Percentiles rank a stretch among this genome's conserved stretches.
Conservation (phyloP, 179 eudicot species). For the Silene noctiflora region DNA sequence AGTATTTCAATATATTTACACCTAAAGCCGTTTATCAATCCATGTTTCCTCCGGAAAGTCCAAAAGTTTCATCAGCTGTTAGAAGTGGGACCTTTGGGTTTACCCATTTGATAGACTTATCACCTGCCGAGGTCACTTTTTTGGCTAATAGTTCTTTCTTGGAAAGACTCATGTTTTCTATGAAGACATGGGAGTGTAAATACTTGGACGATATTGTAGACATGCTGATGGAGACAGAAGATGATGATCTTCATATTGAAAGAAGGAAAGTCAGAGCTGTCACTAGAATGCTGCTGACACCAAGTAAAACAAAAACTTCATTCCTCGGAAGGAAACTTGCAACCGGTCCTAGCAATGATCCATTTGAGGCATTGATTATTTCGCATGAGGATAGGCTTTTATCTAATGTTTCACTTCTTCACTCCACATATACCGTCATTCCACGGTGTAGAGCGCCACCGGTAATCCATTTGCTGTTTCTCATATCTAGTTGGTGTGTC, state of each 20-base stretch:
- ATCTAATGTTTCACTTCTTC: slow-evolving; percentile 60
- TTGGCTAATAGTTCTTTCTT: slow-evolving; percentile 62
- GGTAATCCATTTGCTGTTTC: slow-evolving; percentile 42
- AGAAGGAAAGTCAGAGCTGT: slow-evolving; percentile 81
- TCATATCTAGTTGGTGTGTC: neutral
- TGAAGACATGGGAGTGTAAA: slow-evolving; percentile 47
- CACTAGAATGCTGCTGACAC: slow-evolving; percentile 76
- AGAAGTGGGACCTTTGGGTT: slow-evolving; percentile 73
- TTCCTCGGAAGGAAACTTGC: slow-evolving; percentile 50
- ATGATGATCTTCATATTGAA: slow-evolving; percentile 51
- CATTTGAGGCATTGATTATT: slow-evolving; percentile 76
- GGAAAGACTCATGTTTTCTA: slow-evolving; percentile 78
- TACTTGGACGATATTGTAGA: slow-evolving; percentile 52
- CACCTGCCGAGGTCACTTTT: slow-evolving; percentile 73
- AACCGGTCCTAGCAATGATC: slow-evolving; percentile 64
- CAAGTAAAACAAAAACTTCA: slow-evolving; percentile 52
- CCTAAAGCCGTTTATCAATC: slow-evolving; percentile 60
- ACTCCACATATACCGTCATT: slow-evolving; percentile 72
- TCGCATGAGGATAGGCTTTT: slow-evolving; percentile 77
- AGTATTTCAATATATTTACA: slow-evolving; percentile 68
- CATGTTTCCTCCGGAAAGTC: slow-evolving; percentile 35
- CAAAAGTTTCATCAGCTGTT: slow-evolving; percentile 28
- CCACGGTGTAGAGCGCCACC: slow-evolving; percentile 90
- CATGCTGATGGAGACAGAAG: slow-evolving; percentile 47
- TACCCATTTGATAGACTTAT: slow-evolving; percentile 70